These are phyloP conservation scores for Crithidia fasciculata DNA, from an alignment of 208 protist genomes.

Conservation along the genomic window DNA sequence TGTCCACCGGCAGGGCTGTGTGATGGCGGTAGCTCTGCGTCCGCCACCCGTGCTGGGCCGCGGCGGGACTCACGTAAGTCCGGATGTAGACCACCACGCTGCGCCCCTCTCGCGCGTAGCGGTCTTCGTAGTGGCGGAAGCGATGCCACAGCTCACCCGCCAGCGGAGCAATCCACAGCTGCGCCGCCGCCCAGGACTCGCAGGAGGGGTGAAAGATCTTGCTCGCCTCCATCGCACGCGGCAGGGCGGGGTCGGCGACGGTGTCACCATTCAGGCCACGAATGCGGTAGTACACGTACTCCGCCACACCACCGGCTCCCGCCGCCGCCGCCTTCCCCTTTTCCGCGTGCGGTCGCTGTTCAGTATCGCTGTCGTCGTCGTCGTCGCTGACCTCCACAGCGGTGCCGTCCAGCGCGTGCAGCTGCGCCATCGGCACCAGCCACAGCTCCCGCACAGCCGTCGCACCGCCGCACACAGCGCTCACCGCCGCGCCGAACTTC, in stretches of 20 bases:
- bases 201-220: constrained; percentile 70
- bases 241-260: constrained; percentile 45
- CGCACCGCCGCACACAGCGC: constrained; percentile 44
- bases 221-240: constrained; percentile 60
- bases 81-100: constrained; percentile 62
- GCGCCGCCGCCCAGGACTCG: constrained; percentile 30
- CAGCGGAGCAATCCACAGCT: constrained; percentile 73
- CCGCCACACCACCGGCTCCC: background rate
- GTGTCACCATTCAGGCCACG: constrained; percentile 51
- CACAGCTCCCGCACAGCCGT: constrained; percentile 57
- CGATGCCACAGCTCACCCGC: constrained; percentile 64
- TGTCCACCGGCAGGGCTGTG: constrained; percentile 8
- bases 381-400: background rate
- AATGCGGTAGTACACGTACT: constrained; percentile 52
- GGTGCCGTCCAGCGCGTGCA: constrained; percentile 14
- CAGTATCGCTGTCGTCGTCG: constrained; percentile 7
- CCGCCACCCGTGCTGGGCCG: constrained; percentile 25
- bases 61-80: constrained; percentile 22
- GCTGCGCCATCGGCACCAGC: constrained; percentile 40
- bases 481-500: constrained; percentile 69
- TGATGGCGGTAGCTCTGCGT: constrained; percentile 40
- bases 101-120: constrained; percentile 37
- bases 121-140: constrained; percentile 52
- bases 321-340: background rate
- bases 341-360: background rate